phyloP scores from a whole-genome alignment of 169 alveolate species.

The Cryptosporidium andersoni region DNA sequence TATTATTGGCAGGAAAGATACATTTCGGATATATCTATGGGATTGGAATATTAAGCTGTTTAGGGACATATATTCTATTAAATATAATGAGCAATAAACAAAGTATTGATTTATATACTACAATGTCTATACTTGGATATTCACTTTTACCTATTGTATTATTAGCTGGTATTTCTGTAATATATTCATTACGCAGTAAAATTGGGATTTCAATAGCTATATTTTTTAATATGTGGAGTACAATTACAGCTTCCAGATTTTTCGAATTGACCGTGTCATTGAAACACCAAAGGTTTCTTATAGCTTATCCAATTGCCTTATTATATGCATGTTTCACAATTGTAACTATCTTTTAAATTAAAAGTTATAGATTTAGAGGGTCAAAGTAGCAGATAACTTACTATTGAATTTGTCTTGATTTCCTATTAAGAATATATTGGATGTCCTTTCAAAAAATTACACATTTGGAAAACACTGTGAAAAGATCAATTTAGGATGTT shows the following conservation, averaged over 20 bases:
- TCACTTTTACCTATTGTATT: constrained; percentile 80
- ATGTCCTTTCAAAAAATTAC: not conserved
- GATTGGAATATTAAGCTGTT: constrained; percentile 78
- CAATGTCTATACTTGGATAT: constrained; percentile 81
- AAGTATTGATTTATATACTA: constrained; percentile 80
- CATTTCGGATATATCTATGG: constrained; percentile 83
- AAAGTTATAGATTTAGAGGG: not conserved
- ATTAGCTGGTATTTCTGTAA: constrained; percentile 76
- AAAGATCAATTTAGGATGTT: constrained; percentile 79
- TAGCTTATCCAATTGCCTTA: constrained; percentile 81
- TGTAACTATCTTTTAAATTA: constrained; percentile 50
- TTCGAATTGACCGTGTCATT: constrained; percentile 80
- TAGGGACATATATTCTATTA: constrained; percentile 77
- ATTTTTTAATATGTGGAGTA: constrained; percentile 77
- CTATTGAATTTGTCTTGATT: not conserved
- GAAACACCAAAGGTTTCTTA: constrained; percentile 79
- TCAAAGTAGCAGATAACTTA: not conserved
- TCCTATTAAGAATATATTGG: not conserved
- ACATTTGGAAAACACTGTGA: constrained; percentile 78
- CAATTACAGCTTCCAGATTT: constrained; percentile 81
- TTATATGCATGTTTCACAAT: constrained; percentile 78
- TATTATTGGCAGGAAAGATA: constrained; percentile 78
- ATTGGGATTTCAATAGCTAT: constrained; percentile 73
- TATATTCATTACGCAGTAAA: constrained; percentile 72
- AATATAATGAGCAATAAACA: constrained; percentile 80